These are phyloP conservation scores for Amesomyces nigricolor DNA, from an alignment of 2,329 filamentous ascomycete species.

Conservation along the genomic window DNA sequence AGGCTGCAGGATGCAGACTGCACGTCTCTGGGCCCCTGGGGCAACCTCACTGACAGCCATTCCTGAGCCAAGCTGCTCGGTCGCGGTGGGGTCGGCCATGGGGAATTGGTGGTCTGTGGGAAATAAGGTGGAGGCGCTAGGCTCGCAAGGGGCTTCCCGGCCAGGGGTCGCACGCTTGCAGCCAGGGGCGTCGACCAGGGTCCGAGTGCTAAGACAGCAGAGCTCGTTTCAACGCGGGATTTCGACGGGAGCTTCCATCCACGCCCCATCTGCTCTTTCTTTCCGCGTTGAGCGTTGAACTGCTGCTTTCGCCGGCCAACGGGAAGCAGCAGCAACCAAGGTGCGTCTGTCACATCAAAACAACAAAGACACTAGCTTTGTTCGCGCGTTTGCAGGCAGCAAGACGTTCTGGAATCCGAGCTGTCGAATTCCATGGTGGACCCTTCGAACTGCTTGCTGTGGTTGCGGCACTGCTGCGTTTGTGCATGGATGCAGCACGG, in stretches of 20 bases:
- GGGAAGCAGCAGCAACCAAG: too few relatives aligned
- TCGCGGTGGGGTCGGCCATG: constrained; percentile 18
- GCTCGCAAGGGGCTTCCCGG: background rate
- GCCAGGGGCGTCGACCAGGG: too few relatives aligned
- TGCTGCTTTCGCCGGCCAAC: too few relatives aligned
- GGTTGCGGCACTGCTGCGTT: background rate
- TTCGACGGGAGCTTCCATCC: too few relatives aligned
- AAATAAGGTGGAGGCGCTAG: constrained; percentile 24
- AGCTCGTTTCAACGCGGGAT: too few relatives aligned
- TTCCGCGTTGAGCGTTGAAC: too few relatives aligned
- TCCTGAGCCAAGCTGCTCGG: constrained; percentile 15
- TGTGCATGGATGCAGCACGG: background rate
- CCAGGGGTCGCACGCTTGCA: background rate
- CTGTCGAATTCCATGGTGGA: background rate
- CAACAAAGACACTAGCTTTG: too few relatives aligned
- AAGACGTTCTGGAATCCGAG: background rate
- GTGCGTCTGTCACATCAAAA: too few relatives aligned
- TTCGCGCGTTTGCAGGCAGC: background rate
- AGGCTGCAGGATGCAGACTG: constrained; percentile 14
- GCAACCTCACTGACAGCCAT: constrained; percentile 2
- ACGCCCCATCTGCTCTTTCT: too few relatives aligned
- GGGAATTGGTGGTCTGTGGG: constrained; percentile 18
- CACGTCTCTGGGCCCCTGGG: background rate
- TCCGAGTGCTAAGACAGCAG: too few relatives aligned
- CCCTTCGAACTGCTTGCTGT: background rate